Evolutionary conservation across 495 filamentous ascomycete genomes (phyloP).

Genomic region (Hyaloscypha variabilis): DNA sequence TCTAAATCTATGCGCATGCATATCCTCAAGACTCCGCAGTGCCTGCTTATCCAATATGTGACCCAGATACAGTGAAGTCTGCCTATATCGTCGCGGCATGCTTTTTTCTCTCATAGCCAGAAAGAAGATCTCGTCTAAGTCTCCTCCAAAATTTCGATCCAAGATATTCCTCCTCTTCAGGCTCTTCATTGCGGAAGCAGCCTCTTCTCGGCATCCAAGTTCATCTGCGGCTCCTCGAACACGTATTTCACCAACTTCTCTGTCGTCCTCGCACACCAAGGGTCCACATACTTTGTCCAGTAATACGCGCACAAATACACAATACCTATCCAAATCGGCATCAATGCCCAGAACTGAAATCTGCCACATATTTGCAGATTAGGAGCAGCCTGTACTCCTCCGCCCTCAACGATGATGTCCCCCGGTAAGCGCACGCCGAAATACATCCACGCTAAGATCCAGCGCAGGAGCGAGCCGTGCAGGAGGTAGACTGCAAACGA

Average conservation of each 20-base stretch:
- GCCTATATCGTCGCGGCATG: too few relatives aligned
- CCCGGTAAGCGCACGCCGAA: conserved; percentile 59
- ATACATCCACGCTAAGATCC: conserved; percentile 65
- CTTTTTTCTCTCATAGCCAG: too few relatives aligned
- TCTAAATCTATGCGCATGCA: neutral
- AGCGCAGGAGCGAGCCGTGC: conserved; percentile 65
- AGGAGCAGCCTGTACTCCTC: conserved; percentile 38
- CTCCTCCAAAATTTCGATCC: neutral
- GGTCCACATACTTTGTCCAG: conserved; percentile 70
- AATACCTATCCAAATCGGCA: conserved; percentile 59
- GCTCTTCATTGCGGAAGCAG: conserved; percentile 16
- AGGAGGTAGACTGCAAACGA: conserved; percentile 71
- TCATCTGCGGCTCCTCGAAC: conserved; percentile 41
- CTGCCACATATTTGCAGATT: conserved; percentile 15
- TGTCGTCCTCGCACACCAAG: conserved; percentile 62
- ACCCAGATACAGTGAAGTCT: too few relatives aligned
- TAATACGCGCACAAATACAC: conserved; percentile 59
- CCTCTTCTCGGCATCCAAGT: conserved; percentile 8
- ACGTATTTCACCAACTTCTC: conserved; percentile 57
- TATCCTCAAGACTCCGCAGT: neutral
- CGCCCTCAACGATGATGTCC: conserved; percentile 51
- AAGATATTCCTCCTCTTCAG: neutral
- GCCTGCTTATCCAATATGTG: neutral
- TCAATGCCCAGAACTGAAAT: conserved; percentile 22
- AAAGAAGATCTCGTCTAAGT: neutral